A percentile compares a stretch with the other conserved stretches of the same genome.
phyloP scores from a whole-genome alignment of 2,329 filamentous ascomycete genomes.

The Scedosporium dehoogii region DNA sequence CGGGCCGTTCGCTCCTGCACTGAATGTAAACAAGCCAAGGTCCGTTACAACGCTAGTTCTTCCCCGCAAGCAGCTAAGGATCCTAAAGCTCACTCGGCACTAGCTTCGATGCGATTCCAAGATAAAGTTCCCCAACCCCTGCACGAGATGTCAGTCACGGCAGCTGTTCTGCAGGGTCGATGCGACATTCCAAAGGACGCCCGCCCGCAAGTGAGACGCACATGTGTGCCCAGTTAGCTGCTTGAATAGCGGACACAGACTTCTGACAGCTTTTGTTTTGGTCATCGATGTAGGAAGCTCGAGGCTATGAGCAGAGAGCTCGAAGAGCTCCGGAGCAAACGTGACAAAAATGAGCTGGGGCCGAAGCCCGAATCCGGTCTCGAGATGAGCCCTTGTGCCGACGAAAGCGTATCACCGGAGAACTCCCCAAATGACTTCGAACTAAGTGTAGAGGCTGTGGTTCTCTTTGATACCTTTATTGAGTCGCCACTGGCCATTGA shows the following conservation, averaged over 20 bases:
- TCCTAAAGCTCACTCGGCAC: background rate
- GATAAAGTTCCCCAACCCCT: conserved; percentile 20
- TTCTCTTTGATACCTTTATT: background rate
- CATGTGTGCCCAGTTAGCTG: background rate
- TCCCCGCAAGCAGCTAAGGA: background rate
- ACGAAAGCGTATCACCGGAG: background rate
- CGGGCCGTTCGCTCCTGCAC: background rate
- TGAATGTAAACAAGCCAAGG: background rate
- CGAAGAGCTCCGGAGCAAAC: conserved; percentile 19
- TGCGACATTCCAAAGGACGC: conserved; percentile 19
- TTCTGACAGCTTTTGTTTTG: background rate
- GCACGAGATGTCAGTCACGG: conserved; percentile 18
- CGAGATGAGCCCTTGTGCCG: background rate
- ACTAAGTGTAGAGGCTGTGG: background rate
- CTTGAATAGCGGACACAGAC: background rate
- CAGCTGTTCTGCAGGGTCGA: conserved; percentile 19
- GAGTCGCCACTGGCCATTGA: background rate
- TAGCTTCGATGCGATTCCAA: conserved; percentile 22
- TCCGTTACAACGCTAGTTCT: background rate
- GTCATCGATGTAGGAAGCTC: conserved; percentile 14
- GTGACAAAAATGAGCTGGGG: conserved; percentile 8
- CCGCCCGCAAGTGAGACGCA: conserved; percentile 18
- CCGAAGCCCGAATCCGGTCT: conserved; percentile 7
- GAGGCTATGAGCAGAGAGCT: conserved; percentile 22
- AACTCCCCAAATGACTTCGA: background rate